A percentile compares a stretch with the other conserved stretches of the same genome.
phyloP scores from a whole-genome alignment of 2,329 filamentous ascomycete genomes.

The Cladophialophora yegresii region DNA sequence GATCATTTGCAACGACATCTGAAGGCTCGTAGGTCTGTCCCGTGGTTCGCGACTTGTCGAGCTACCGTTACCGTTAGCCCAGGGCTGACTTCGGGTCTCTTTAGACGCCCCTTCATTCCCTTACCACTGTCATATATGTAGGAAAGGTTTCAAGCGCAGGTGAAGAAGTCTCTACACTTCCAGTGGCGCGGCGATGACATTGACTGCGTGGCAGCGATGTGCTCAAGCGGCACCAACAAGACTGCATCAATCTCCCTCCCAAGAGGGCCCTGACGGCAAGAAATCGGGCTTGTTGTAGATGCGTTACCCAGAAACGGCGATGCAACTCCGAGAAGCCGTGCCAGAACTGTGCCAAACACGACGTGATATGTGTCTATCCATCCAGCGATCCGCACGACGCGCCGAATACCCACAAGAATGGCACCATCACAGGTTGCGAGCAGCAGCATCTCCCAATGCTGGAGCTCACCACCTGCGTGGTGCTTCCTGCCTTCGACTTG shows the following conservation, averaged over 20 bases:
- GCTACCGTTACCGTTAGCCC: neutral
- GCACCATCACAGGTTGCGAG: neutral
- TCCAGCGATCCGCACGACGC: neutral
- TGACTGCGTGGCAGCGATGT: slow-evolving; percentile 2
- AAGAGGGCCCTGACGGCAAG: neutral
- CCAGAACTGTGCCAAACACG: slow-evolving; percentile 1
- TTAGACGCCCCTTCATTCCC: slow-evolving; percentile 7
- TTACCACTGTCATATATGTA: slow-evolving; percentile 6
- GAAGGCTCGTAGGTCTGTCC: slow-evolving; percentile 5
- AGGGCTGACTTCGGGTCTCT: neutral
- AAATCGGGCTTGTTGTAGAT: slow-evolving; percentile 7
- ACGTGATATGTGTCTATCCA: neutral
- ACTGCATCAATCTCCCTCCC: neutral
- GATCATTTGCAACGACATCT: slow-evolving; percentile 16
- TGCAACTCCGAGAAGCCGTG: slow-evolving; percentile 11
- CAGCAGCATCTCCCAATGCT: neutral
- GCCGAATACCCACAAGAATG: neutral
- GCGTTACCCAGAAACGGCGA: neutral
- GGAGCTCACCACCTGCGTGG: neutral
- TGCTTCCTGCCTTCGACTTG: neutral
- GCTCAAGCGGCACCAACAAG: slow-evolving; percentile 11
- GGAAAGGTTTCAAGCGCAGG: slow-evolving; percentile 11
- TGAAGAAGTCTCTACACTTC: neutral
- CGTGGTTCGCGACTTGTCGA: neutral
- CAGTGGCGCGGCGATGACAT: neutral